Evolutionary conservation across 768 basidiomycete genomes (phyloP), one percentile per base, ranked within the genome.

Genomic region (Auricularia heimuer): DNA sequence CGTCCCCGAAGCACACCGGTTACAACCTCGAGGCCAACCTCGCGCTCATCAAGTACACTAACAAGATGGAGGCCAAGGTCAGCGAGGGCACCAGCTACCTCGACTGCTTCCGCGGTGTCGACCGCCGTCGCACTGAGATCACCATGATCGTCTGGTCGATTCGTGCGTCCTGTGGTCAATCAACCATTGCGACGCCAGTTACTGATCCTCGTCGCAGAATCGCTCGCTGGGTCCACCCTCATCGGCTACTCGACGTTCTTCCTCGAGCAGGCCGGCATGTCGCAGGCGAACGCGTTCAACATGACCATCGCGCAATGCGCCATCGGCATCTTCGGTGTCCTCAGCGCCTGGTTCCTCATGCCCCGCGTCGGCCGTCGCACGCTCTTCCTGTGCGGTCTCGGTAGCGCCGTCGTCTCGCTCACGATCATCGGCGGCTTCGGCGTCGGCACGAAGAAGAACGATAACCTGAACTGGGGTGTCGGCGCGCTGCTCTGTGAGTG

Each of bases 141-240:
- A 94, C 91, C 67, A 89, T 92, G 69, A 92, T 93, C 71, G 92
- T 92, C 79, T 92, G 92, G 51, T 91, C 91, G 10, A 87, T 92
- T 72, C 91, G 91, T 67, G 92, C 92, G 21, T 35, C 65, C 21
- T 63, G 64, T 37, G 70, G 68, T 16, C 63, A 72, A 62, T 69
- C 68, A 63, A 61, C 70, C 51, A 70, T 71, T 56, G 71, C 29
- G 29, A 29, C 29, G 54, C 44, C 71, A 73, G 64, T 72, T 45
- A 45, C 29, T 29, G 29, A 29, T 29, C 29, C 29, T 29, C 29
- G 29, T 29, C 29, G 29, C 29, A 29, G 29, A 29, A 29, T 29
- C 29, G 29, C 29, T 29, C 29, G 29, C 29, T 29, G 29, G 29
- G 29, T 29, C 29, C 29, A 29, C 29, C 29, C 29, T 29, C 29